These are phyloP conservation scores for Jackrogersella multiformis DNA, from an alignment of 495 filamentous ascomycete genomes.

Conservation along the genomic window DNA sequence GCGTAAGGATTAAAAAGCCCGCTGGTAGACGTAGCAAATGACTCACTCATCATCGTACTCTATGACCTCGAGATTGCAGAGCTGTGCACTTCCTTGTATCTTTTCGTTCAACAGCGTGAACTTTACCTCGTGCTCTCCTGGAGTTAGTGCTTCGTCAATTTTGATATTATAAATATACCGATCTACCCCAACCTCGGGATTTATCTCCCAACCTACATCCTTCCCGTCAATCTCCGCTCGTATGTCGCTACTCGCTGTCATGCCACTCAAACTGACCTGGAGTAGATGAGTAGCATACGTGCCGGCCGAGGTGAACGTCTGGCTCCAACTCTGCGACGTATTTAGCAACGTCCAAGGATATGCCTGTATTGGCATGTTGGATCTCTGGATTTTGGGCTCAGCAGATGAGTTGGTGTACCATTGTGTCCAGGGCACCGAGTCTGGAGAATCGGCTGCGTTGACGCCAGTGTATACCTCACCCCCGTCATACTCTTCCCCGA, in stretches of 20 bases:
- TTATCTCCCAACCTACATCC: conserved; percentile 39
- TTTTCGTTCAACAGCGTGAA: conserved; percentile 36
- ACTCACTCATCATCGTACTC: conserved; percentile 42
- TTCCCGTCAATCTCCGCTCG: conserved; percentile 37
- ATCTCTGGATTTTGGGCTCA: conserved; percentile 34
- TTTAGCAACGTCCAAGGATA: conserved; percentile 44
- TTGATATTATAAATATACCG: conserved; percentile 44
- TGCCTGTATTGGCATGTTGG: conserved; percentile 43
- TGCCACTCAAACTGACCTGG: conserved; percentile 38
- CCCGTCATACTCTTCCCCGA: conserved; percentile 43
- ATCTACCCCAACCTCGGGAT: conserved; percentile 37
- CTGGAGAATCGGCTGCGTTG: conserved; percentile 27
- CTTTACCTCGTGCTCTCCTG: conserved; percentile 33
- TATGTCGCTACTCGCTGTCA: conserved; percentile 39
- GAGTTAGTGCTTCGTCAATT: conserved; percentile 22
- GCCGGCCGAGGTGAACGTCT: conserved; percentile 36
- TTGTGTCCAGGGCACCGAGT: conserved; percentile 37
- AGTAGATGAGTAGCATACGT: conserved; percentile 35
- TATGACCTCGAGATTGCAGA: conserved; percentile 41
- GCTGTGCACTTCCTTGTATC: conserved; percentile 39
- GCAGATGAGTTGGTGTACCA: conserved; percentile 35
- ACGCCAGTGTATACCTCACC: conserved; percentile 32
- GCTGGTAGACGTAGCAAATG: background rate
- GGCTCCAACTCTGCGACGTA: conserved; percentile 35
- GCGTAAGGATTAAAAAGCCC: background rate